Evolutionary conservation across 2,329 filamentous ascomycete species (phyloP), one percentile per base, ranked within the genome.

Genomic region (Pyrenophora seminiperda): DNA sequence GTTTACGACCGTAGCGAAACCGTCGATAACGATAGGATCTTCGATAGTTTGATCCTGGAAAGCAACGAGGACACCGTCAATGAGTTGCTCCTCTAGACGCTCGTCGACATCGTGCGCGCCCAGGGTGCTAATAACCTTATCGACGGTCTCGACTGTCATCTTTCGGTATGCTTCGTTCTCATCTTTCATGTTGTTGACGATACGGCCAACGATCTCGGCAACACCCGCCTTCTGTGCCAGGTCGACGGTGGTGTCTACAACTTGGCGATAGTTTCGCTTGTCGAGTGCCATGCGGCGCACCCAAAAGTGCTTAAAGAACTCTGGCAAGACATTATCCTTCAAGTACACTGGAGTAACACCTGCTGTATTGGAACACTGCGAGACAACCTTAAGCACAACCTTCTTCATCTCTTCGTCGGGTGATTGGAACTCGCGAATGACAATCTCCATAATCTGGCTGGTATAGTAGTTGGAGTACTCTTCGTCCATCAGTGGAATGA

Each of bases 391-490:
- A 50, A 99, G 79, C 6, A 99, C 94, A 1, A 99, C 94, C 78
- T 99, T 99, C 78, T 97, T 99, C 94, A 99, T 99, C 75, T 99
- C 94, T 74, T 99, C 94, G 61, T 99, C 94, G 0, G 94, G 94
- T 0, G 93, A 97, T 5, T 91, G 89, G 68, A 99, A 99, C 71
- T 99, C 94, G 65, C 94, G 86, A 22, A 97, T 84, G 11, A 99
- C 79, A 66, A 97, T 97, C 74, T 97, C 94, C 93, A 99, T 97
- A 66, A 99, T 97, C 74, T 99, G 92, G 61, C 87, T 90, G 7
- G 94, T 97, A 70, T 99, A 99, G 77, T 99, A 99, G 72, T 97
- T 97, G 75, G 94, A 93, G 73, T 97, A 97, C 70, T 99, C 94
- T 75, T 99, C 94, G 76, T 99, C 94, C 94, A 99, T 99, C 43